phyloP scores from a whole-genome alignment of 73 alveolate genomes.

The Tetrahymena elliotti region DNA sequence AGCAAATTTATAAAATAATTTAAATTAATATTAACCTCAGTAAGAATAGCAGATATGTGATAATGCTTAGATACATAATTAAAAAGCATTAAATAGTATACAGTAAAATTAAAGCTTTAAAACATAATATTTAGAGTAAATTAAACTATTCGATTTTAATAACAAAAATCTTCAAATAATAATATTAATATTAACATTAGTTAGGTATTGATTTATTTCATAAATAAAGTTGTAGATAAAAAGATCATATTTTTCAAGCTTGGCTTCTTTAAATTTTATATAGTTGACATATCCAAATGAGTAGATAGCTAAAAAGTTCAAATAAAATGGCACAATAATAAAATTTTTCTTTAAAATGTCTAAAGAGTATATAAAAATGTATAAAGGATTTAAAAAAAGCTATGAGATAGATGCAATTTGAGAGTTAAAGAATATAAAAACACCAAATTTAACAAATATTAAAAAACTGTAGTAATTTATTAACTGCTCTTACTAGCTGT shows the following conservation, averaged over 20 bases:
- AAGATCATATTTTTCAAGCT: background rate
- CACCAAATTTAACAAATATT: background rate
- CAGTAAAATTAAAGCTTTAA: background rate
- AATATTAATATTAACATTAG: too few species aligned
- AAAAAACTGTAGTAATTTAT: background rate
- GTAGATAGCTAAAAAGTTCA: background rate
- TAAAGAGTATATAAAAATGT: background rate
- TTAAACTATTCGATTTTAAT: background rate
- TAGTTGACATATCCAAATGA: background rate
- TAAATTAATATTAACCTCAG: too few species aligned
- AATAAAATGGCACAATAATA: background rate
- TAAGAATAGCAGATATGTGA: too few species aligned
- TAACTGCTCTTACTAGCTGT: background rate
- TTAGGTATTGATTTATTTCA: background rate
- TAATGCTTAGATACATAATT: too few species aligned
- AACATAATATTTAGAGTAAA: background rate
- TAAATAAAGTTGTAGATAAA: background rate
- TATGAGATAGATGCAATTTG: background rate
- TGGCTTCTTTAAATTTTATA: background rate
- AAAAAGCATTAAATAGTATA: too few species aligned
- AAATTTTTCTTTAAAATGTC: background rate
- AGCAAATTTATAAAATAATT: too few species aligned
- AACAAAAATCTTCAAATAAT: background rate
- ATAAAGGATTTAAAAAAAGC: background rate
- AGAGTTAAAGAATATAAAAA: background rate